These are phyloP conservation scores for Lagenidium giganteum DNA, from an alignment of 352 stramenopile species.

Conservation along the genomic window DNA sequence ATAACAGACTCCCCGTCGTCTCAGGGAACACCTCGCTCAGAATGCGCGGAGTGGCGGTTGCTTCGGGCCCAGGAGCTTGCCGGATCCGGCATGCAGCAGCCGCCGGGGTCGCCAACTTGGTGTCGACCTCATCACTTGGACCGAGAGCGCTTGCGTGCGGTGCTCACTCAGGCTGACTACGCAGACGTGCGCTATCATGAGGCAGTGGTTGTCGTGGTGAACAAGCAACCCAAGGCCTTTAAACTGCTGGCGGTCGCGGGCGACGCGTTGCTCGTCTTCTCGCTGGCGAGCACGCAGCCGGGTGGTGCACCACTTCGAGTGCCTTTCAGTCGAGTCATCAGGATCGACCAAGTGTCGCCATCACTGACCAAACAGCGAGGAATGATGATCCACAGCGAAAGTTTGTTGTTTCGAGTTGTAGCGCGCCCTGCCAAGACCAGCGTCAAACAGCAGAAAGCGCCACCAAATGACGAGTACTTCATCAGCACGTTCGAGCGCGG, in stretches of 20 bases:
- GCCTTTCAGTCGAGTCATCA: slow-evolving; percentile 17
- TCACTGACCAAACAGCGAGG: slow-evolving; percentile 26
- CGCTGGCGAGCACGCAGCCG: slow-evolving; percentile 30
- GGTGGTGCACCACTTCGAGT: slow-evolving; percentile 13
- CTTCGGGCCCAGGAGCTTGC: no score
- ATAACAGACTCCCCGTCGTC: no score
- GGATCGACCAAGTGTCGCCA: slow-evolving; percentile 34
- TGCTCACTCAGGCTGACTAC: slow-evolving; percentile 28
- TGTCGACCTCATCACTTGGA: slow-evolving; percentile 53
- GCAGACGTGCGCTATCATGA: slow-evolving; percentile 45
- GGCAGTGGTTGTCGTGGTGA: slow-evolving; percentile 35
- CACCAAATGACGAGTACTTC: slow-evolving; percentile 22
- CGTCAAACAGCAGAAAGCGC: slow-evolving; percentile 11
- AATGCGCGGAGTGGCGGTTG: no score
- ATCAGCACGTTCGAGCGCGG: slow-evolving; percentile 61
- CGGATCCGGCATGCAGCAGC: neutral
- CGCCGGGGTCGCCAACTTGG: slow-evolving; percentile 30
- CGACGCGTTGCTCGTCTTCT: slow-evolving; percentile 40
- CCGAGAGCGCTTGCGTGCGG: slow-evolving; percentile 36
- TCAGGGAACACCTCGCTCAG: no score
- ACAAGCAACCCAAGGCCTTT: slow-evolving; percentile 19
- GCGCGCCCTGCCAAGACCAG: no score
- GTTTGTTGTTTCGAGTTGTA: no score
- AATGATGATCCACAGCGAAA: slow-evolving; percentile 44
- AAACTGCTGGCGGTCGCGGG: slow-evolving; percentile 45